phyloP scores from a whole-genome alignment of 1,284 basidiomycete genomes.

The Ustilago nuda region DNA sequence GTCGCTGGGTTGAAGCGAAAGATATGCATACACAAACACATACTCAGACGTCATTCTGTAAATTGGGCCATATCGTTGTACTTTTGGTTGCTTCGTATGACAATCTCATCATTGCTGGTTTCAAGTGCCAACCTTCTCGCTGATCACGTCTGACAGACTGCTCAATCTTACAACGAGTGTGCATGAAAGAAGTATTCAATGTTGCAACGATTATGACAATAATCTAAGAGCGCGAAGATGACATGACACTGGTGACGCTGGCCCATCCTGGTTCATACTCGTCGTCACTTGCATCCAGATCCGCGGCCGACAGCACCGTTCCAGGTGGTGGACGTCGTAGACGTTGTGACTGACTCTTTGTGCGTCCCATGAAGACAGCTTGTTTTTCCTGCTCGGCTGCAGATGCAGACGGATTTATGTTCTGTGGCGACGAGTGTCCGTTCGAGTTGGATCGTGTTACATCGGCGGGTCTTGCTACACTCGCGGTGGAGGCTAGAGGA shows the following conservation, averaged over 20 bases:
- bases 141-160: neutral
- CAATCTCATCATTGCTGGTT: slow-evolving; percentile 14
- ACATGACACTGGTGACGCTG: slow-evolving; percentile 58
- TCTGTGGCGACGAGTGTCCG: slow-evolving; percentile 12
- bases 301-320: slow-evolving; percentile 55
- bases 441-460: slow-evolving; percentile 15
- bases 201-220: neutral
- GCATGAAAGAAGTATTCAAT: slow-evolving; percentile 4
- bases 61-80: slow-evolving; percentile 7
- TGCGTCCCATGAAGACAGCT: slow-evolving; percentile 50
- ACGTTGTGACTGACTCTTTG: slow-evolving; percentile 54
- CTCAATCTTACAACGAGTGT: neutral
- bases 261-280: slow-evolving; percentile 66
- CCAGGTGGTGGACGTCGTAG: slow-evolving; percentile 59
- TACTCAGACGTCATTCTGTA: neutral
- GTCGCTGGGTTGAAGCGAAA: neutral
- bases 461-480: neutral
- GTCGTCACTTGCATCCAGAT: slow-evolving; percentile 65
- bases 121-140: neutral
- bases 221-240: slow-evolving; percentile 38
- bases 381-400: slow-evolving; percentile 40
- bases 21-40: neutral
- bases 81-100: slow-evolving; percentile 11
- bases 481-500: slow-evolving; percentile 14
- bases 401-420: slow-evolving; percentile 2